phyloP scores from a whole-genome alignment of 192 early-diverging fungal species.

The Coemansia sp. region DNA sequence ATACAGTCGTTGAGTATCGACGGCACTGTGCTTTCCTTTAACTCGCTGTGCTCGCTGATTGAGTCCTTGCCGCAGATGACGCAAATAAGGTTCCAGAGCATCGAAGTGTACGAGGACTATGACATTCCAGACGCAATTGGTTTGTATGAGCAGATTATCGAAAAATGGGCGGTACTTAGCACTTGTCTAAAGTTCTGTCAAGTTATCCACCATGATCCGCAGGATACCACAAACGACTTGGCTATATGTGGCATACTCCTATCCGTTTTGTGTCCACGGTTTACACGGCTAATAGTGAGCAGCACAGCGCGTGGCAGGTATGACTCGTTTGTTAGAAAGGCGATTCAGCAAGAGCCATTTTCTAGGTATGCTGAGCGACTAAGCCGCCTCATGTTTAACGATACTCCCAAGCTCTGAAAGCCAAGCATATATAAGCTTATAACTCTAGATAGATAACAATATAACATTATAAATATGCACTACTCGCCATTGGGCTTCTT shows the following conservation, averaged over 20 bases:
- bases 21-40: constrained; percentile 1
- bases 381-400: constrained; percentile 5
- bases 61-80: constrained; percentile 7
- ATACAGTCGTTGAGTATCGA: neutral
- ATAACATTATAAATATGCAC: neutral
- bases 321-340: constrained; percentile 4
- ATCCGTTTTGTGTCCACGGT: constrained; percentile 5
- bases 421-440: neutral
- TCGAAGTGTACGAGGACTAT: constrained; percentile 7
- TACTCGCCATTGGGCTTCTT: constrained; percentile 20
- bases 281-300: neutral
- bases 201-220: neutral
- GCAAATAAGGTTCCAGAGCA: constrained; percentile 2
- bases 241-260: constrained; percentile 9
- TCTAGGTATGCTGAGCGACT: constrained; percentile 1
- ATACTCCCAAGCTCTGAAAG: neutral
- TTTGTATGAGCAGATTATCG: neutral
- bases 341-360: constrained; percentile 2
- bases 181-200: neutral
- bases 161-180: neutral
- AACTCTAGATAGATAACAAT: neutral
- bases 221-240: constrained; percentile 2
- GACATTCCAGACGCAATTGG: constrained; percentile 1
- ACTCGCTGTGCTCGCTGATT: constrained; percentile 1
- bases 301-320: constrained; percentile 2